Base-by-base conservation (phyloP, 225 moss, liverwort and hornwort genomes). In the Marchantia paleacea region DNA sequence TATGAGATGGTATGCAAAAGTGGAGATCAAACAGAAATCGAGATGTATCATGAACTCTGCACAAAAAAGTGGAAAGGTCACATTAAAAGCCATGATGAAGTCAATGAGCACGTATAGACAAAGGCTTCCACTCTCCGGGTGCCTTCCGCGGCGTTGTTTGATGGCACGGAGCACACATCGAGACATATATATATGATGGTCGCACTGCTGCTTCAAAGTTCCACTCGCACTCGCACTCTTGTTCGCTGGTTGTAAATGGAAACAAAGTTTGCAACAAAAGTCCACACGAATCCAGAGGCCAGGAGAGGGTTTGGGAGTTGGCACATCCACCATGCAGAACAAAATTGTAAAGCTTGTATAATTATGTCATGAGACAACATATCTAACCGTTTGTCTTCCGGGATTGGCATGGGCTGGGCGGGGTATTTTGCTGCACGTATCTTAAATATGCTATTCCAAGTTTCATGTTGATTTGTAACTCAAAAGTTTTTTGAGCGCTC, bases 21-120 rank as follows among this genome's bases (percentile, higher is more conserved):
- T 7, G 24, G 62, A 62, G 22, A 62, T 22, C 58, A 58, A 20
- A 15, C 58, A 58, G 39, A 58, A 14, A 15, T 58, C 58, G 58
- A 16, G 58, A 58, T 58, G 58, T 16, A 66, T 29, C 66, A 66
- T 28, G 66, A 28, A 66, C 28, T 66, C 28, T 3, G 66, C 29
- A n/a, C 66, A 28, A 3, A 26, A 66, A 66, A 66, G 28, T 26
- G 66, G 28, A 66, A 29, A 29, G 66, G n/a, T 12, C 66, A 66
- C 10, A 25, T 64, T 25, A 24, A 62, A 24, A 28, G 28, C 0
- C 15, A 66, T 66, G 66, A 66, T 66, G 25, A 66, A 66, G 28
- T 66, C 29, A 66, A 66, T 66, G 28, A 66, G 26, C 66, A 66
- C 66, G 25, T 66, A 29, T 66, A 28, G 28, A 66, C 66, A 66